These are phyloP conservation scores for Pterulicium gracile DNA, from an alignment of 1,284 basidiomycete species.

Conservation along the genomic window DNA sequence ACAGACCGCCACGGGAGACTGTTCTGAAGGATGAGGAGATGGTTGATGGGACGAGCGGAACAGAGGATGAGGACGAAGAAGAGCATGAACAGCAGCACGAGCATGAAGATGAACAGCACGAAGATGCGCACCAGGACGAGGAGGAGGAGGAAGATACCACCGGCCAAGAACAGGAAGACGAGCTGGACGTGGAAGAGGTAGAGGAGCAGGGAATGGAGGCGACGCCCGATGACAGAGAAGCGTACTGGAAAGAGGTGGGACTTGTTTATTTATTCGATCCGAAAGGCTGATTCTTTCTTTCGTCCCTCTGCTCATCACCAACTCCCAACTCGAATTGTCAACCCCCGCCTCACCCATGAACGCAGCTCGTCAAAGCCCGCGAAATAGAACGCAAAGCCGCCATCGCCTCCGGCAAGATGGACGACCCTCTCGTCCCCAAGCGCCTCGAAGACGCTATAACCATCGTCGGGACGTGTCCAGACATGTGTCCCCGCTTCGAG, in stretches of 20 bases:
- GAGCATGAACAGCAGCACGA: neutral
- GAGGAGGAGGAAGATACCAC: neutral
- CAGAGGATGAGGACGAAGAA: neutral
- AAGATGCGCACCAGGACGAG: neutral
- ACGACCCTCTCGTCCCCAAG: constrained; percentile 70
- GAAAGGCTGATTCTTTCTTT: no score
- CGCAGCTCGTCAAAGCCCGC: constrained; percentile 1
- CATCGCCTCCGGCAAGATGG: constrained; percentile 45
- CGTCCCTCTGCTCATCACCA: neutral
- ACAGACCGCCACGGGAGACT: neutral
- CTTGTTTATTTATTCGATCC: no score
- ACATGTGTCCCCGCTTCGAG: constrained; percentile 95
- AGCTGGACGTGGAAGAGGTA: neutral
- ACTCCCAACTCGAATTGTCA: no score
- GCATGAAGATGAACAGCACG: neutral
- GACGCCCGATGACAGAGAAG: neutral
- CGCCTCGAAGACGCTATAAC: constrained; percentile 82
- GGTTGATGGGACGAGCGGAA: neutral
- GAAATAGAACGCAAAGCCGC: constrained; percentile 1
- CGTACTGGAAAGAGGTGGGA: neutral
- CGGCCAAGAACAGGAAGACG: neutral
- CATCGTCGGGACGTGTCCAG: constrained; percentile 82
- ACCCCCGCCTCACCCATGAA: no score
- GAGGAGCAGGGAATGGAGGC: neutral
- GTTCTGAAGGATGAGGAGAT: neutral